Base-by-base conservation (phyloP, 768 basidiomycete species). In the Podaxis sp. region DNA sequence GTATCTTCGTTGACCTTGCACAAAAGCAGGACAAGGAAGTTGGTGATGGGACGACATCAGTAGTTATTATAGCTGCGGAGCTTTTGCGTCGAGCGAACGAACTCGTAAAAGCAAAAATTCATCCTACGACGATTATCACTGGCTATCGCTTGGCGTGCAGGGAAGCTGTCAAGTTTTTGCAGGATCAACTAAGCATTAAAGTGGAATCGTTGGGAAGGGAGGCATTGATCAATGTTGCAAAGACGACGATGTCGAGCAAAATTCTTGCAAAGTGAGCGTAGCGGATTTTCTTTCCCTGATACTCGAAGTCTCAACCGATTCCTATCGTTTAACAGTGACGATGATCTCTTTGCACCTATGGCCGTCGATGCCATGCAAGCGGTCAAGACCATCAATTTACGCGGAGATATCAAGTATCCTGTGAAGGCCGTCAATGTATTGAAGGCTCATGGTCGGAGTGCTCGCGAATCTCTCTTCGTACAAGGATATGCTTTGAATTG, bases 21-120 rank as follows among this genome's bases (percentile, higher is more conserved):
- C 96, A 98, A 77, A 98, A 98, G 71, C 96, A 98, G 76, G 97
- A 99, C 76, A 97, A 96, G 73, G 97, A 99, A 77, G 97, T 99
- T 9, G 97, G 97, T 40, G 97, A 99, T 78, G 97, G 97, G 13
- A 99, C 97, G 7, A 99, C 97, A 2, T 98, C 95, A 24, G 97
- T 99, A 47, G 97, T 99, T 53, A 93, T 99, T 68, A 85, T 99
- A 72, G 96, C 96, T 58, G 95, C 97, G n/a, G 97, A 98, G 75
- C 85, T 98, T 51, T 82, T 98, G 66, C 89, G 93, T 65, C 87
- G 97, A 58, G 97, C 96, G 59, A 98, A 98, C 73, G 97, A 98
- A 73, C 89, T 99, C 49, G 95, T 99, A 67, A 94, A 97, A 78
- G 89, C 93, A 66, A 98, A 94, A 77, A 98, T 99, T 57, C 97